Conservation (phyloP, 108 stramenopile genomes). For the Epipyxis sp. region DNA sequence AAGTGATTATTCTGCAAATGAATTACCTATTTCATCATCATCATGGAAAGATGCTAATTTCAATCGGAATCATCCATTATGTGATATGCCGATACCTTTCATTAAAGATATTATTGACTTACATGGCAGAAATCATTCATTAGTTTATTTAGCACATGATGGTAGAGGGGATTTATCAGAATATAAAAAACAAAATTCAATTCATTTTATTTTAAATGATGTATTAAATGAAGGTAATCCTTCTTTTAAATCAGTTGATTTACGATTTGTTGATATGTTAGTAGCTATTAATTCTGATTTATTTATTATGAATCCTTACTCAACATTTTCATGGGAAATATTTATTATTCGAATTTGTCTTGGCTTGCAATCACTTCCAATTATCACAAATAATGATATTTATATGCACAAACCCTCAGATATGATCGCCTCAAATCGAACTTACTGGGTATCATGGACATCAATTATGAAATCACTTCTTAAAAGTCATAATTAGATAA, state of each 20-base stretch:
- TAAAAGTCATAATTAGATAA: too few species aligned
- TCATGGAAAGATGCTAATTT: neutral
- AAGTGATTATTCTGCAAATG: neutral
- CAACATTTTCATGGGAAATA: constrained; percentile 2
- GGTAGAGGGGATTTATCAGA: neutral
- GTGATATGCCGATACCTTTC: neutral
- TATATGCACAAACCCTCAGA: constrained; percentile 7
- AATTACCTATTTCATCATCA: neutral
- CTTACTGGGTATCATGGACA: neutral
- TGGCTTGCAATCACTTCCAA: neutral
- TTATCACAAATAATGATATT: neutral
- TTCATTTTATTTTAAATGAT: neutral
- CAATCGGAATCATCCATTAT: neutral
- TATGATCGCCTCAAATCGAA: neutral
- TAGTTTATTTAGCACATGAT: constrained; percentile 5
- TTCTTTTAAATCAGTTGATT: neutral
- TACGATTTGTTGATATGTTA: neutral
- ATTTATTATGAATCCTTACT: neutral
- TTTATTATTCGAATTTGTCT: neutral
- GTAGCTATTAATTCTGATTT: neutral
- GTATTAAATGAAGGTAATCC: neutral
- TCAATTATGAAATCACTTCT: neutral
- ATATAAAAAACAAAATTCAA: neutral
- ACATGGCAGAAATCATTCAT: neutral
- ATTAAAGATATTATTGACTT: neutral